Conservation (phyloP, 306 rosid species). For the Fragaria iinumae region DNA sequence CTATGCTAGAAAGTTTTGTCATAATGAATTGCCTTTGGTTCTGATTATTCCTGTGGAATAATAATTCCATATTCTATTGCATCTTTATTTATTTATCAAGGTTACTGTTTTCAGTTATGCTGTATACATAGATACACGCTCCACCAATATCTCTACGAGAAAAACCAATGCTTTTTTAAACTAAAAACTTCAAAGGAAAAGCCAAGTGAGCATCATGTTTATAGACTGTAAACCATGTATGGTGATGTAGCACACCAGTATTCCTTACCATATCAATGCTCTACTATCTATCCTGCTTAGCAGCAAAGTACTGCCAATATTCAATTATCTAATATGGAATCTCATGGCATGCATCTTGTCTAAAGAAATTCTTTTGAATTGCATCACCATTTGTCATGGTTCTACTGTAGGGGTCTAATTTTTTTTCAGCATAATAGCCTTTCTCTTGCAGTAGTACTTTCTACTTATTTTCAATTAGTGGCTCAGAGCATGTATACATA, state of each 20-base stretch:
- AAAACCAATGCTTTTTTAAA: neutral
- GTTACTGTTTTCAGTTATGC: neutral
- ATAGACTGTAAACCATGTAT: neutral
- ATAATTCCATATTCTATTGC: neutral
- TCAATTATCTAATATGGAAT: neutral
- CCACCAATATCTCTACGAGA: neutral
- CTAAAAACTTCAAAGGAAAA: neutral
- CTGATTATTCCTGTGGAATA: neutral
- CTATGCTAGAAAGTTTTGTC: neutral
- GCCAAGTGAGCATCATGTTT: neutral
- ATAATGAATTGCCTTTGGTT: neutral
- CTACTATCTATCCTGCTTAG: neutral
- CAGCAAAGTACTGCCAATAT: neutral
- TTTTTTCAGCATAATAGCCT: neutral
- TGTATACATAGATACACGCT: neutral
- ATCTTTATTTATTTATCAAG: neutral
- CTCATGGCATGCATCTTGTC: neutral
- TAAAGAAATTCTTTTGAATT: neutral
- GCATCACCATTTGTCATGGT: neutral
- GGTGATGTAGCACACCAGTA: neutral
- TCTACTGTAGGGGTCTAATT: neutral
- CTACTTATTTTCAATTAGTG: neutral
- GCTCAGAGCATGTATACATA: neutral
- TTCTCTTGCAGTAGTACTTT: neutral
- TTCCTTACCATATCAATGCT: neutral